Percentiles rank a stretch among this genome's conserved stretches.
phyloP scores from a whole-genome alignment of 371 early-diverging fungal species.

The Rhizopus sp. region DNA sequence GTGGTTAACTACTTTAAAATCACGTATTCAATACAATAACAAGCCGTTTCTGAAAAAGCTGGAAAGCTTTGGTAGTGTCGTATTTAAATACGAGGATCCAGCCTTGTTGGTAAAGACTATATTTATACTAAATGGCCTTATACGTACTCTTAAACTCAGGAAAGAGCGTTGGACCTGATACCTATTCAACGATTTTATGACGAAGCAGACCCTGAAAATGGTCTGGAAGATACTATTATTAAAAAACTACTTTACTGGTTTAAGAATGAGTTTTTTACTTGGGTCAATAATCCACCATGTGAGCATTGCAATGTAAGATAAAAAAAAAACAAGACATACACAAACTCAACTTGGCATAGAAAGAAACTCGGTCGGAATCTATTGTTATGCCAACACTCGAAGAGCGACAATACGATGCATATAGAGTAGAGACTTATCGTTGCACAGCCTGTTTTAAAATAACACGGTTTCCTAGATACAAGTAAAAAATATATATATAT shows the following conservation, averaged over 20 bases:
- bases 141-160: constrained; percentile 32
- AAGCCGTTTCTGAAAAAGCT: constrained; percentile 8
- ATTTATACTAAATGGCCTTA: neutral
- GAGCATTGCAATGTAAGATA: constrained; percentile 44
- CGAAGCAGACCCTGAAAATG: constrained; percentile 25
- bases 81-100: constrained; percentile 41
- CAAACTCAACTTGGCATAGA: neutral
- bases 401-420: constrained; percentile 58
- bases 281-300: constrained; percentile 69
- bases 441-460: constrained; percentile 48
- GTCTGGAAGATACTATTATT: constrained; percentile 38
- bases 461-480: constrained; percentile 75
- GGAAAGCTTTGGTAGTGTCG: constrained; percentile 16
- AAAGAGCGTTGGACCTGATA: constrained; percentile 45
- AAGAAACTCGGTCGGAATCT: constrained; percentile 3
- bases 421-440: constrained; percentile 57
- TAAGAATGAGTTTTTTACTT: constrained; percentile 66
- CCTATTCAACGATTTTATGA: constrained; percentile 55
- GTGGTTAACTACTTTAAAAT: neutral
- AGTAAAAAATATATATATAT: constrained; percentile 23
- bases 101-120: constrained; percentile 37
- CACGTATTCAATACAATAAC: neutral
- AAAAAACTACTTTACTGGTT: constrained; percentile 59
- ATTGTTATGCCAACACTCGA: constrained; percentile 38
- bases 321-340: neutral